Base-by-base conservation (phyloP, 345 rosid species). In the Aegle marmelos region DNA sequence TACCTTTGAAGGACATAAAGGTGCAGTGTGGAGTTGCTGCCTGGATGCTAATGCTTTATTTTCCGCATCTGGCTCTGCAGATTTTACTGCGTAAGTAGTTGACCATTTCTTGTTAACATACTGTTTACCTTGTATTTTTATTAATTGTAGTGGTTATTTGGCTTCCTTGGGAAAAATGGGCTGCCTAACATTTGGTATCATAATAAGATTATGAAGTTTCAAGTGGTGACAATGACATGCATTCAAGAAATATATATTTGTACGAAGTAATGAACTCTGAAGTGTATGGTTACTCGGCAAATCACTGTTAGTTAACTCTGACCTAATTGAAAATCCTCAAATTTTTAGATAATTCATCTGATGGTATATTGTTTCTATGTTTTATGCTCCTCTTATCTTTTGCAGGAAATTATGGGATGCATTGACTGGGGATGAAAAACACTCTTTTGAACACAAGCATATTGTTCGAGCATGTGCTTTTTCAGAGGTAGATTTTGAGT, bases 21-120 rank as follows among this genome's bases (percentile, higher is more conserved):
- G 99, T 80, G 98, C 97, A 19, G 98, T 97, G 72, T 97, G 99
- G 99, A 94, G 99, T 80, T 93, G 95, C 75, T 88, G 94, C 84
- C 85, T 97, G 76, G 98, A 97, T 78, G 88, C 88, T 48, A 85
- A 91, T 85, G 99, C 98, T 37, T 78, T 91, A 64, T 94, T 89
- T 73, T 98, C 98, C 68, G 99, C 98, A 83, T 92, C 98, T 76
- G 98, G 88, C 80, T 97, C 99, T 70, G 98, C 99, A n/a, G 99
- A 97, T 87, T 97, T 94, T 87, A 79, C 92, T 21, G 98, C 97
- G 97, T 97, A 90, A 45, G 93, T 80, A 58, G 2, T 75, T 79
- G 73, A 59, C 65, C 53, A 31, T 1, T 61, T 79, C 48, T 5
- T 70, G 45, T 76, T 24, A 70, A 56, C 54, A 5, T 41, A 8